phyloP scores from a whole-genome alignment of 169 alveolate species.

The Plasmodium cynomolgi region DNA sequence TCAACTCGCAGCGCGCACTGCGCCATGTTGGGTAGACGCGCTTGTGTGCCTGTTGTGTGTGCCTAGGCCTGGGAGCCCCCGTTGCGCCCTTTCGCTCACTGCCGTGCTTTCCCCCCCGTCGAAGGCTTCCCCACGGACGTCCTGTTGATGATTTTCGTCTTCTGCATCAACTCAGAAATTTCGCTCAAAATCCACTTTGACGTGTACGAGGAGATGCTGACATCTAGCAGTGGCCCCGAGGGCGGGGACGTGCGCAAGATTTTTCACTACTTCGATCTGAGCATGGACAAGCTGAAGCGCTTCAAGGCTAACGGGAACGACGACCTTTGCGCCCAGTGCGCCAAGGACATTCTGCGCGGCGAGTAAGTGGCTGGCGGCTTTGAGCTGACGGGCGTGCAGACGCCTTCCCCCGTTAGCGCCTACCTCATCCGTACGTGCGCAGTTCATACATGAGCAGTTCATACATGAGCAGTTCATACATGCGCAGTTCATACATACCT shows the following conservation, averaged over 20 bases:
- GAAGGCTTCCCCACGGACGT: slow-evolving; percentile 45
- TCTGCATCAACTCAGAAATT: slow-evolving; percentile 43
- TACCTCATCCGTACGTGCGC: neutral
- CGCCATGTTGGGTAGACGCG: neutral
- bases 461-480: neutral
- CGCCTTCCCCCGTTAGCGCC: neutral
- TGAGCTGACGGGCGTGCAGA: neutral
- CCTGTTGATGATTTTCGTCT: slow-evolving; percentile 53
- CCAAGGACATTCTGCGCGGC: slow-evolving; percentile 1
- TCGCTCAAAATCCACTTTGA: slow-evolving; percentile 43
- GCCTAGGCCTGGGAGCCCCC: neutral
- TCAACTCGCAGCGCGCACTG: neutral
- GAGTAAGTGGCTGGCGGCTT: slow-evolving; percentile 15
- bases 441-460: neutral
- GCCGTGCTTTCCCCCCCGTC: neutral
- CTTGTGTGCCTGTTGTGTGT: neutral
- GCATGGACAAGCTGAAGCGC: slow-evolving; percentile 13
- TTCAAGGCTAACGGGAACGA: neutral
- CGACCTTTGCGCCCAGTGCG: neutral
- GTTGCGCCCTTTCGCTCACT: neutral
- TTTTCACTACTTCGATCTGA: slow-evolving; percentile 36
- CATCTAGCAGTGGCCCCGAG: neutral
- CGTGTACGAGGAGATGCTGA: slow-evolving; percentile 24
- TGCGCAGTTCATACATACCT: no score
- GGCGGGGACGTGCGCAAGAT: neutral